Base-by-base conservation (phyloP, 164 flowering plant genomes). In the Tetracentron sinense region DNA sequence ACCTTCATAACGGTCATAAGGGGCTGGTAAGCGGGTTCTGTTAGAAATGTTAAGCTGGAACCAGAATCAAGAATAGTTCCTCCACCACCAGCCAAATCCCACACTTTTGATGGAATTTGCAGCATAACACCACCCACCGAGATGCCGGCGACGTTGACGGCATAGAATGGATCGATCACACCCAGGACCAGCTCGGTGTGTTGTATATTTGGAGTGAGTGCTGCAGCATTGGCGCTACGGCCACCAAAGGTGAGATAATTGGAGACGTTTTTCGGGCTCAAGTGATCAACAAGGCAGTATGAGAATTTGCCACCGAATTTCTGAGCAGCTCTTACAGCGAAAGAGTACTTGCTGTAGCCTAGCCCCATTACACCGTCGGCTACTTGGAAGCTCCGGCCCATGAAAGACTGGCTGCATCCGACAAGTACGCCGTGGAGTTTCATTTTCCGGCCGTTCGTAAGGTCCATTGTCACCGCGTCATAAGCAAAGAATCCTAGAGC, bases 51-150 rank as follows among this genome's bases (percentile, higher is more conserved):
- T 1, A 86, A 76, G 70, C 84, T 87, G 2, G 85, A 61, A 1
- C 96, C 94, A 0, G 94, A 84, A 60, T 90, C 97, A 1, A 90
- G 7, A 1, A 88, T 76, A 6, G 75, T 68, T 0, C 97, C 97
- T 6, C 92, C 89, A 7, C 55, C 70, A 10, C 21, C 48, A 10
- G 52, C 62, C 6, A 51, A 54, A 21, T 79, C 72, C 88, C 90
- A 90, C 1, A 76, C 78, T 11, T 10, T 23, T 8, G 22, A 6
- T 4, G 89, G 91, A 11, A 90, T 79, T 7, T 65, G 52, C 19
- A 88, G 28, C 76, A 77, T 33, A 0, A 2, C 12, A 3, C 78
- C 76, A 0, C 73, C 83, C 14, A 84, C 20, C 15, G 97, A 87
- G 51, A 90, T 79, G 1, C 90, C 97, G 6, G 11, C 16, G 0